Evolutionary conservation across 2,329 filamentous ascomycete species (phyloP), one percentile per base, ranked within the genome.

Genomic region (Claviceps monticola): DNA sequence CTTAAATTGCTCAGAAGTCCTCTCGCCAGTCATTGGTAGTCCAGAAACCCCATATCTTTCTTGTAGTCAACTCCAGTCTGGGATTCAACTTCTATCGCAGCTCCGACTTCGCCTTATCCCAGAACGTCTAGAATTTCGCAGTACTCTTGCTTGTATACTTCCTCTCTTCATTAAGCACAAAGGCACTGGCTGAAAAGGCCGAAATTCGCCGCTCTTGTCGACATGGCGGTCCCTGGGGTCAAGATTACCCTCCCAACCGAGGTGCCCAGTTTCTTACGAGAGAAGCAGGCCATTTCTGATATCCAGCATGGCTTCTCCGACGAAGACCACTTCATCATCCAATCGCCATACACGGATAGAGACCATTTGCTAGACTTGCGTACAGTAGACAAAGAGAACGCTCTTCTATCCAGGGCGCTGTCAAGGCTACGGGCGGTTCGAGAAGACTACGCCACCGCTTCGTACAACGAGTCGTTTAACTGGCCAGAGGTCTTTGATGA

Each of bases 391-490:
- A 68, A 68, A 0, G 76, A 86, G 56, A 83, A 82, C 56, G 76
- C 74, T 9, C 73, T 94, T 49, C 73, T 95, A 51, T 83, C 88
- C 5, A 75, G 80, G 54, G 85, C 88, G 1, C 71, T 95, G 54
- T 78, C 78, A 29, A 70, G 71, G 14, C 73, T 95, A 57, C 72
- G 71, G 54, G 79, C 80, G 39, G 69, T 80, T 17, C 77, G 81
- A 2, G 64, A 73, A 7, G 83, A 89, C 63, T 95, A 94, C 68
- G 86, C 88, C 53, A 89, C 82, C 1, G 81, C 83, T 1, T 72
- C 78, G 0, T 95, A 95, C 66, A 66, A 72, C 3, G 76, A 82
- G 2, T 81, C 81, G 0, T 90, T 95, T 70, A 94, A 95, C 66
- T 93, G 87, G 82, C 55, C 64, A 3, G 69, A 77, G 43, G 74